Evolutionary conservation across 768 basidiomycete species (phyloP), one percentile per base, ranked within the genome.

Genomic region (Rhodotorula graminis): DNA sequence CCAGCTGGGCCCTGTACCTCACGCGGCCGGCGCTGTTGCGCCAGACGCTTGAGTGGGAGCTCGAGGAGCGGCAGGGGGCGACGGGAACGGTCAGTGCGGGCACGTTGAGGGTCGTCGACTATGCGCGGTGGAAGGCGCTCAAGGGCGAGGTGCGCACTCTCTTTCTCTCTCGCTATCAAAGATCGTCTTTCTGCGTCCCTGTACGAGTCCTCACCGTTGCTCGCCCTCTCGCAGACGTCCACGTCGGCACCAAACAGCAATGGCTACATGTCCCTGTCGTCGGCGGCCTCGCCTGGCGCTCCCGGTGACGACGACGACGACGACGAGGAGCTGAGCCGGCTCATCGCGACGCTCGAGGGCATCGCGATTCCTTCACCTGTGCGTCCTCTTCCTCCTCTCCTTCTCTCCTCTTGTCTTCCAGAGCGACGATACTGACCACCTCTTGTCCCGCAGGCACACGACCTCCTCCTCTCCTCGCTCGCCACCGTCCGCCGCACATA

Each of bases 31-130:
- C 61, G 25, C 40, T 72, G 2, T 27, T 72, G 6, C 31, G 29
- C 10, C 44, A 47, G 10, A 61, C 69, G 1, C 66, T 76, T 31
- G 52, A 44, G 42, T 61, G 61, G 62, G 74, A 76, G 55, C 23
- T 72, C 27, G 66, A 65, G 27, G 64, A 65, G 21, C 44, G n/a
- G 59, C n/a, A 23, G 50, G 64, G 29, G 40, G 64, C 2, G 42
- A 42, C 3, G 23, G 42, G 44, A 10, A 53, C 65, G 19, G 49
- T 74, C 21, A n/a, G 57, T 23, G 62, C 73, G 1, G 62, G 68
- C 9, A 71, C 73, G 42, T 44, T 74, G 25, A 31, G 73, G 5
- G 49, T 74, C 18, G 69, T 71, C 31, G 73, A 74, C 40, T 66
- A 71, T 47, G 57, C 65, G n/a, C 57, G 46, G 6, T 65, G 40